These are phyloP conservation scores for Ophiostoma perfectum DNA, from an alignment of 2,329 filamentous ascomycete genomes.

Conservation along the genomic window DNA sequence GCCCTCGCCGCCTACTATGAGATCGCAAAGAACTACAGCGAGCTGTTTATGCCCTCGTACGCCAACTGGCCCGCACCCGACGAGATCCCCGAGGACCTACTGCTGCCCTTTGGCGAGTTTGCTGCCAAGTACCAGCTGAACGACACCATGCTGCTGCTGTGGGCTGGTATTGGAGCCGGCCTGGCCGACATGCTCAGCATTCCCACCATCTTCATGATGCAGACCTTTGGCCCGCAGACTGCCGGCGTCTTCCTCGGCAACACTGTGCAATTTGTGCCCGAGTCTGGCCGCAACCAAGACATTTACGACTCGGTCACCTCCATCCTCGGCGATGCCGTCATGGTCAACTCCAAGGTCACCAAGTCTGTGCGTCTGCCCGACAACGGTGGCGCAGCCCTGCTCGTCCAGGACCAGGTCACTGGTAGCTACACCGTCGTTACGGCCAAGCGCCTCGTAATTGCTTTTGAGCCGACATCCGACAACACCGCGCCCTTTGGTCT, in stretches of 20 bases:
- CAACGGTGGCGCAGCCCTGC: conserved; percentile 31
- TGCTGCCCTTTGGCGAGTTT: conserved; percentile 45
- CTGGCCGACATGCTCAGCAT: conserved; percentile 38
- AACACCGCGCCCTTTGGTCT: conserved; percentile 34
- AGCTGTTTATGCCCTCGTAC: conserved; percentile 35
- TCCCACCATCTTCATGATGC: conserved; percentile 44
- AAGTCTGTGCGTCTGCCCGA: conserved; percentile 30
- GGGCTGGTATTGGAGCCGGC: conserved; percentile 40
- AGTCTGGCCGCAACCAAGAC: conserved; percentile 37
- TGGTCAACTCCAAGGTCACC: conserved; percentile 36
- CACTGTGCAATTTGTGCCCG: conserved; percentile 33
- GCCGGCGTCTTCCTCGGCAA: conserved; percentile 32
- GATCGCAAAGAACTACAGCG: conserved; percentile 32
- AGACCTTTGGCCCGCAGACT: conserved; percentile 37
- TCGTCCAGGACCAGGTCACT: conserved; percentile 28
- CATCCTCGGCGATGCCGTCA: conserved; percentile 35
- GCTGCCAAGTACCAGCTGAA: conserved; percentile 42
- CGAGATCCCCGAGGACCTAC: conserved; percentile 42
- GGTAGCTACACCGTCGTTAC: conserved; percentile 30
- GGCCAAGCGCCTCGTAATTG: conserved; percentile 35
- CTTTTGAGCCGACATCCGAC: conserved; percentile 34
- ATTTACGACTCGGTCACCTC: conserved; percentile 37
- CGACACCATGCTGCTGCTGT: conserved; percentile 32
- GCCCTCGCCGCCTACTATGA: conserved; percentile 25
- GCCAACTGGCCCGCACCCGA: conserved; percentile 40